Conservation (phyloP, 1,284 basidiomycete species). For the Chondrostereum purpureum region DNA sequence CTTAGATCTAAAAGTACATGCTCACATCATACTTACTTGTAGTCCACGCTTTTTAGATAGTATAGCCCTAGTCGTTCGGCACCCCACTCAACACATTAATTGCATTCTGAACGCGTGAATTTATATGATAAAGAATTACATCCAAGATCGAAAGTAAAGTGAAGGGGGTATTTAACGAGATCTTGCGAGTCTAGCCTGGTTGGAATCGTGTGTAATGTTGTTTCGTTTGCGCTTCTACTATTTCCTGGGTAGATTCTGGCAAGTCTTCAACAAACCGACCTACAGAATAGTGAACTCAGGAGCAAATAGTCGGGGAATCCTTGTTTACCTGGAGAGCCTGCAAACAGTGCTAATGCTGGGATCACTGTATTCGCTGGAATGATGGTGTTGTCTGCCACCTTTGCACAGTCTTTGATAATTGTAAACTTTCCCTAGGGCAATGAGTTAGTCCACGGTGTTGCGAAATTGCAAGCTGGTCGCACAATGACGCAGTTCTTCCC, state of each 20-base stretch:
- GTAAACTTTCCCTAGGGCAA: constrained; percentile 82
- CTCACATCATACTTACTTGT: background rate
- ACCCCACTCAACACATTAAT: constrained; percentile 2
- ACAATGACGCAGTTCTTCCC: constrained; percentile 95
- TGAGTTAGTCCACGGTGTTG: background rate
- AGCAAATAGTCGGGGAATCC: constrained; percentile 5
- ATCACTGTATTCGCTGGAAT: constrained; percentile 91
- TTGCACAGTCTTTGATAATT: constrained; percentile 94
- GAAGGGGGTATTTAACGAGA: constrained; percentile 13
- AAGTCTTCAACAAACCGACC: constrained; percentile 79
- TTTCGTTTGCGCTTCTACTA: constrained; percentile 74
- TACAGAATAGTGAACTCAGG: constrained; percentile 29
- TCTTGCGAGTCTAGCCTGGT: constrained; percentile 29
- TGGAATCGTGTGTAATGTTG: constrained; percentile 65
- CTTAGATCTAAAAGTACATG: constrained; percentile 4
- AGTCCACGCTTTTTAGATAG: background rate
- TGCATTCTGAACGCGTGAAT: background rate
- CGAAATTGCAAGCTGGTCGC: constrained; percentile 22
- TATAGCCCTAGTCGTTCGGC: background rate
- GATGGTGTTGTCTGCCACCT: constrained; percentile 82
- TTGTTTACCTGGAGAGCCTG: constrained; percentile 80
- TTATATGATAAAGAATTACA: constrained; percentile 21
- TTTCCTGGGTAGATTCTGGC: constrained; percentile 85
- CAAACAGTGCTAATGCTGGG: constrained; percentile 80
- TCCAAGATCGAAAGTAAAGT: constrained; percentile 54